Evolutionary conservation across 352 stramenopile species (phyloP).

Genomic region (Globisporangium sylvaticum): DNA sequence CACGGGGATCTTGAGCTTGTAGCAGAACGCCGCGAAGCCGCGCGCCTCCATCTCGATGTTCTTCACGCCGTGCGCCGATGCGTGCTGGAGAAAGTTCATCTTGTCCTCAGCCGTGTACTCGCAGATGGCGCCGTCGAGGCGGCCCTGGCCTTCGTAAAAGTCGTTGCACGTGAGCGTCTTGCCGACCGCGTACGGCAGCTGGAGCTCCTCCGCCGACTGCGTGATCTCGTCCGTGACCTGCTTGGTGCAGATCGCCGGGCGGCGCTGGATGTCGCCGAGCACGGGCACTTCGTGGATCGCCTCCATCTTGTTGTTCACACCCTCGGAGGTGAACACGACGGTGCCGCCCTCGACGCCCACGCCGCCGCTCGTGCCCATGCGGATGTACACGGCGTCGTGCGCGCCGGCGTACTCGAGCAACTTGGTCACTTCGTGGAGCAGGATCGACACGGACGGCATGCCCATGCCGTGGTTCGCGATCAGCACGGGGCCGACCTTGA

Average conservation of each 20-base stretch:
- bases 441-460: slow-evolving; percentile 76
- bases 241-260: slow-evolving; percentile 52
- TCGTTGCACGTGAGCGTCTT: slow-evolving; percentile 86
- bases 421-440: slow-evolving; percentile 83
- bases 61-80: slow-evolving; percentile 49
- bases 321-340: slow-evolving; percentile 80
- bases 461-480: slow-evolving; percentile 82
- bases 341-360: slow-evolving; percentile 71
- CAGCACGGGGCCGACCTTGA: slow-evolving; percentile 78
- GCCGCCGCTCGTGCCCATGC: slow-evolving; percentile 79
- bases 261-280: slow-evolving; percentile 45
- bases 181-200: slow-evolving; percentile 53
- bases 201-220: slow-evolving; percentile 38
- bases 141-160: slow-evolving; percentile 83
- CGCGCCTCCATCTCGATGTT: slow-evolving; percentile 88
- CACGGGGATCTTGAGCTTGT: slow-evolving; percentile 75
- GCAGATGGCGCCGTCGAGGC: slow-evolving; percentile 78
- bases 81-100: slow-evolving; percentile 59
- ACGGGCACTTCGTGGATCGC: slow-evolving; percentile 61
- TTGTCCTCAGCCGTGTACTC: slow-evolving; percentile 80
- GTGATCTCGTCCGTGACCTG: slow-evolving; percentile 56
- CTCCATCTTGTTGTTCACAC: slow-evolving; percentile 79
- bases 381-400: slow-evolving; percentile 57
- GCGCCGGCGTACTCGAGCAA: slow-evolving; percentile 72
- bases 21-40: slow-evolving; percentile 67